Conservation (phyloP, 805 yeast genomes). For the Suhomyces tanzawaensis region DNA sequence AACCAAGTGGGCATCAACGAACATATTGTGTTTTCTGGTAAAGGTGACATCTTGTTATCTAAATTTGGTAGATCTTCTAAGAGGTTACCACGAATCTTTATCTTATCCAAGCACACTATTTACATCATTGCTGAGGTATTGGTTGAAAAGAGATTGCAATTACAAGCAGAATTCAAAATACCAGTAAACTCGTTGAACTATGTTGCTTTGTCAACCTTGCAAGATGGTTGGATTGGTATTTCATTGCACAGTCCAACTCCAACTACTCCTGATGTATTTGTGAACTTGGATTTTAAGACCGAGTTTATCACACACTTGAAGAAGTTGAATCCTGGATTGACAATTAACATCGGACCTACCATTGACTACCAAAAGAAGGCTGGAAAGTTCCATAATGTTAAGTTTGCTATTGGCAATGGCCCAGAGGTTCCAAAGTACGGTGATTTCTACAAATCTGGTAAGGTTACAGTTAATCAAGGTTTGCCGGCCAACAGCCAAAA, state of each 20-base stretch:
- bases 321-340: slow-evolving; percentile 54
- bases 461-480: slow-evolving; percentile 79
- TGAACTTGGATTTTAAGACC: slow-evolving; percentile 83
- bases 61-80: slow-evolving; percentile 92
- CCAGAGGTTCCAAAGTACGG: slow-evolving; percentile 58
- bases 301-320: slow-evolving; percentile 78
- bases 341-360: slow-evolving; percentile 65
- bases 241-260: slow-evolving; percentile 48
- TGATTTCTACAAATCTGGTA: slow-evolving; percentile 84
- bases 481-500: slow-evolving; percentile 70
- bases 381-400: slow-evolving; percentile 75
- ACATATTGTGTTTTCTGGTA: slow-evolving; percentile 68
- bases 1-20: slow-evolving; percentile 70
- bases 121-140: slow-evolving; percentile 73
- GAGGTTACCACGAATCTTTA: slow-evolving; percentile 67
- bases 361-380: slow-evolving; percentile 89
- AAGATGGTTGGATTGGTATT: slow-evolving; percentile 91
- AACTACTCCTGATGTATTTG: slow-evolving; percentile 69
- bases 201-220: slow-evolving; percentile 67
- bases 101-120: slow-evolving; percentile 61
- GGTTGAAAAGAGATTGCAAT: slow-evolving; percentile 53
- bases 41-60: slow-evolving; percentile 77
- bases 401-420: slow-evolving; percentile 56
- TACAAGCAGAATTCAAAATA: slow-evolving; percentile 62
- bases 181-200: slow-evolving; percentile 58